A percentile compares a stretch with the other conserved stretches of the same genome.
These are phyloP conservation scores for Juglanconis sp. DNA, from an alignment of 2,329 filamentous ascomycete species.

Conservation along the genomic window DNA sequence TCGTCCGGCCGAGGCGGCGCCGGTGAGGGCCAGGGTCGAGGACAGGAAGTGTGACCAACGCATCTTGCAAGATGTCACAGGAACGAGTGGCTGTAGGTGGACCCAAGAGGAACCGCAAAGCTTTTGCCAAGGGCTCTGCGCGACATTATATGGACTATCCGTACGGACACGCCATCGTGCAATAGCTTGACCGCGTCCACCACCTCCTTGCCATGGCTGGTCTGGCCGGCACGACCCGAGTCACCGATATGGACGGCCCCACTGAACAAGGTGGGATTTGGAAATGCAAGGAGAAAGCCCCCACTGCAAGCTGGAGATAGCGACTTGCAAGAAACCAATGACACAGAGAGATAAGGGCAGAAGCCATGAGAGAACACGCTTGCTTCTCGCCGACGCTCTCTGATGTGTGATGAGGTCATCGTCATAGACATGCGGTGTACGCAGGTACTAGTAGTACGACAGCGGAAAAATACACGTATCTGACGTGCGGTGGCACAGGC, in stretches of 20 bases:
- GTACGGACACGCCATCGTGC: not conserved
- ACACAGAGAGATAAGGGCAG: too few relatives aligned
- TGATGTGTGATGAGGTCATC: not conserved
- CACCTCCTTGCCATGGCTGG: not conserved
- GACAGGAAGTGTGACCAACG: constrained; percentile 8
- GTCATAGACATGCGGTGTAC: not conserved
- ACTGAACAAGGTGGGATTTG: too few relatives aligned
- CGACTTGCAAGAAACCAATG: too few relatives aligned
- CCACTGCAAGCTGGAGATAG: too few relatives aligned
- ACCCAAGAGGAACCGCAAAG: not conserved
- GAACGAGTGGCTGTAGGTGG: not conserved
- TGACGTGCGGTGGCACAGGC: too few relatives aligned
- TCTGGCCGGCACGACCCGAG: not conserved
- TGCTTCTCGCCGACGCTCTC: not conserved
- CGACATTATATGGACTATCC: not conserved
- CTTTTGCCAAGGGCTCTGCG: not conserved
- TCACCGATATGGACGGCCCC: not conserved
- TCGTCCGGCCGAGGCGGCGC: constrained; percentile 6
- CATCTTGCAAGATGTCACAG: constrained; percentile 3
- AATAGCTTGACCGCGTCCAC: not conserved
- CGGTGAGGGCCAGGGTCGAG: constrained; percentile 8
- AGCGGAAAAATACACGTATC: too few relatives aligned
- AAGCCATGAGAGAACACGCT: not conserved
- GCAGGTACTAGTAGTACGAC: too few relatives aligned
- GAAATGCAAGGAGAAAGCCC: too few relatives aligned